A percentile compares a stretch with the other conserved stretches of the same genome.
phyloP scores from a whole-genome alignment of 192 early-diverging fungal species.

The Gamsiella multidivaricata region DNA sequence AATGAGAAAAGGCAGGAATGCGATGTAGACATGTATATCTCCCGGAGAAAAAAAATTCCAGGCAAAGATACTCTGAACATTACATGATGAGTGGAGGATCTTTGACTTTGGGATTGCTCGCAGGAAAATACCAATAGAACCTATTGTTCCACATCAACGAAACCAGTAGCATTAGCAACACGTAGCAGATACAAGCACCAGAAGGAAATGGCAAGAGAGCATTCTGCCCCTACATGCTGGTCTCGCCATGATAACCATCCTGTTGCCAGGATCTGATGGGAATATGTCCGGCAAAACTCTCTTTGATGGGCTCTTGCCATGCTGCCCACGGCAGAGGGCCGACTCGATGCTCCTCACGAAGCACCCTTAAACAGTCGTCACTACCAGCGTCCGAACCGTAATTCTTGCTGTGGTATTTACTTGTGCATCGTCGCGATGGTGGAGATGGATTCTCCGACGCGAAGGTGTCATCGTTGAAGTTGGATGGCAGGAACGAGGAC shows the following conservation, averaged over 20 bases:
- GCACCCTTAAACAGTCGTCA: not conserved
- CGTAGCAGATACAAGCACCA: no score
- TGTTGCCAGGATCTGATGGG: constrained; percentile 64
- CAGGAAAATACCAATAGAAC: constrained; percentile 88
- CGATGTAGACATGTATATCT: not conserved
- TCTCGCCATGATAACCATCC: constrained; percentile 46
- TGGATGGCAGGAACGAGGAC: no score
- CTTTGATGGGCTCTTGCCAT: constrained; percentile 66
- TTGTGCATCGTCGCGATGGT: no score
- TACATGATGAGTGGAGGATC: constrained; percentile 76
- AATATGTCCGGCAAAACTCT: constrained; percentile 69
- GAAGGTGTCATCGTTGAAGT: no score
- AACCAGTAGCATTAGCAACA: not conserved
- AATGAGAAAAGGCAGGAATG: not conserved
- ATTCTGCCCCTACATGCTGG: constrained; percentile 56
- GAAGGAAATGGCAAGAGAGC: no score
- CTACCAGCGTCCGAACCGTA: not conserved
- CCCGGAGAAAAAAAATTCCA: no score
- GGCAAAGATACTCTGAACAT: constrained; percentile 17
- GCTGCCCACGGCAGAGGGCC: constrained; percentile 38
- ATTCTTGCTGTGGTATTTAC: not conserved
- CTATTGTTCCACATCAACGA: constrained; percentile 19
- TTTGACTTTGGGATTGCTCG: constrained; percentile 64
- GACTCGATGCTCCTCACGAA: constrained; percentile 43
- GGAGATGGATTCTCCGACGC: no score